Evolutionary conservation across 306 rosid species (phyloP).

Genomic region (Rosa rugosa): DNA sequence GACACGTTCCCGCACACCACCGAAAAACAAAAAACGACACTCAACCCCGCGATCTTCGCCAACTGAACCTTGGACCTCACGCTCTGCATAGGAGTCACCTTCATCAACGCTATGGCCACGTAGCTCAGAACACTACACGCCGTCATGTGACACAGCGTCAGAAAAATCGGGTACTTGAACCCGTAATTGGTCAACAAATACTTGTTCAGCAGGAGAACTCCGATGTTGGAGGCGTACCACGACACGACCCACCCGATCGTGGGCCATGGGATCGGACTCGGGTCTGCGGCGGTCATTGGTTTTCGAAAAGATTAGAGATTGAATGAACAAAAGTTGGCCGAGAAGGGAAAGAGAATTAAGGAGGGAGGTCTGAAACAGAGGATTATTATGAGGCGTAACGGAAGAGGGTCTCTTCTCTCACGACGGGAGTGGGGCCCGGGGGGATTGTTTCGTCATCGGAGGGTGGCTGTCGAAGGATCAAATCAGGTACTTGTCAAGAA

Average conservation of each 20-base stretch:
- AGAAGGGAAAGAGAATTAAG: background rate
- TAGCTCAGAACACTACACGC: conserved; percentile 26
- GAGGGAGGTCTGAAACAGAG: background rate
- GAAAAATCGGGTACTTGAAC: conserved; percentile 29
- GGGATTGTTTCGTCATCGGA: background rate
- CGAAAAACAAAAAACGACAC: conserved; percentile 32
- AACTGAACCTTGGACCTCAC: conserved; percentile 23
- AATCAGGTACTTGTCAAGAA: background rate
- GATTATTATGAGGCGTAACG: background rate
- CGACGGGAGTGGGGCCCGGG: too few species aligned
- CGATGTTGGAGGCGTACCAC: conserved; percentile 37
- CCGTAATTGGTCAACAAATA: conserved; percentile 34
- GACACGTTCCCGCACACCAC: conserved; percentile 35
- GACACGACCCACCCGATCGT: conserved; percentile 23
- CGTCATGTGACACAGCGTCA: conserved; percentile 31
- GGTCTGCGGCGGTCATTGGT: background rate
- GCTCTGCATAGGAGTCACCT: conserved; percentile 21
- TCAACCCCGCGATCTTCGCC: conserved; percentile 24
- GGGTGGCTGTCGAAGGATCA: background rate
- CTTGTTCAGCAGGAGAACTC: conserved; percentile 29
- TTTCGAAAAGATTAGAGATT: background rate
- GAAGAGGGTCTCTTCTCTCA: background rate
- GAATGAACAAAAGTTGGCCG: background rate
- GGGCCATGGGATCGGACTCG: background rate
- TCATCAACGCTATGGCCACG: conserved; percentile 21